Conservation (phyloP, 1,139 yeast species). For the Insectozyma bohioensis region DNA sequence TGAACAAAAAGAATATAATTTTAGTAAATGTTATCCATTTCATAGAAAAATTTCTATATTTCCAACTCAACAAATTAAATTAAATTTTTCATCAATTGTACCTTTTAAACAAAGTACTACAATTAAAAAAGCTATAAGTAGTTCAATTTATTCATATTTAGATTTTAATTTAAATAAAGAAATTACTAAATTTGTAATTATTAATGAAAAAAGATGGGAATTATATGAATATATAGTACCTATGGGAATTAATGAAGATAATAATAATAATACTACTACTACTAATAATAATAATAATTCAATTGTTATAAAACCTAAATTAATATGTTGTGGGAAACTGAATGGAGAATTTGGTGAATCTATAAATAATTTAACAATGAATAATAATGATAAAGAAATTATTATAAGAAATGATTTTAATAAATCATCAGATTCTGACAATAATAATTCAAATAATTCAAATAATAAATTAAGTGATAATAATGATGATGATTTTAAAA, state of each 20-base stretch:
- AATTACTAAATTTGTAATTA: slow-evolving; percentile 59
- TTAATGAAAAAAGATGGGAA: slow-evolving; percentile 72
- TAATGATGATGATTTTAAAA: slow-evolving; percentile 23
- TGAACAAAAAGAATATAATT: slow-evolving; percentile 60
- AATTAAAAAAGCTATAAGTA: slow-evolving; percentile 51
- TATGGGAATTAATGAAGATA: too few species aligned
- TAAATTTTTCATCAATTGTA: slow-evolving; percentile 32
- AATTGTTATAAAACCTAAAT: slow-evolving; percentile 42
- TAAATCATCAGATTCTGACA: slow-evolving; percentile 14
- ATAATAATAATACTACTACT: too few species aligned
- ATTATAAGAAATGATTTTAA: slow-evolving; percentile 37
- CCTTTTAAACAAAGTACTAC: slow-evolving; percentile 21
- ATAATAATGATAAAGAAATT: slow-evolving; percentile 19
- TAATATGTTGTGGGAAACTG: slow-evolving; percentile 67
- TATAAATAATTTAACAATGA: slow-evolving; percentile 32
- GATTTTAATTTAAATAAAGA: slow-evolving; percentile 41
- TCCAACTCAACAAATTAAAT: slow-evolving; percentile 58
- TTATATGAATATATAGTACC: slow-evolving; percentile 49
- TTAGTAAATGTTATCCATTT: slow-evolving; percentile 79
- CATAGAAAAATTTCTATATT: slow-evolving; percentile 68
- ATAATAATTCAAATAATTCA: slow-evolving; percentile 14
- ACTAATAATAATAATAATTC: slow-evolving; percentile 8
- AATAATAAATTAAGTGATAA: background rate
- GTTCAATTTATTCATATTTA: slow-evolving; percentile 55
- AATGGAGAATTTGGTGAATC: slow-evolving; percentile 64